A percentile compares a stretch with the other conserved stretches of the same genome.
Evolutionary conservation across 345 rosid genomes (phyloP).

Genomic region (Citrus hindsii): DNA sequence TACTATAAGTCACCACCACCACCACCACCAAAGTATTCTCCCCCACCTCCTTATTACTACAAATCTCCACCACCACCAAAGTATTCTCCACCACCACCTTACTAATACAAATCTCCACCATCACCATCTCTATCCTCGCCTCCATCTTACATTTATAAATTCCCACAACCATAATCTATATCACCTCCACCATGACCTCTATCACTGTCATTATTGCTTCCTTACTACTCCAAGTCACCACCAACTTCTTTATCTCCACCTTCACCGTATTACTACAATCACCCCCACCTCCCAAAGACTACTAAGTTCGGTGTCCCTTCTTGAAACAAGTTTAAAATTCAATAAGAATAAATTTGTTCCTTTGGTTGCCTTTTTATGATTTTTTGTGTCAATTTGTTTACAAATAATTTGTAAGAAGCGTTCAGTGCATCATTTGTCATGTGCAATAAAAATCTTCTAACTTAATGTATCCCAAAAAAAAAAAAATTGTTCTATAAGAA

Average conservation of each 20-base stretch:
- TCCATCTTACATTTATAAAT: too few species aligned
- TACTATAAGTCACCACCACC: constrained; percentile 17
- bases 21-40: not conserved
- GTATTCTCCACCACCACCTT: not conserved
- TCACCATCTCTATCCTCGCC: not conserved
- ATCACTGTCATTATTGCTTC: not conserved
- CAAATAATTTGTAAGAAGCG: not conserved
- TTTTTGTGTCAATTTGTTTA: not conserved
- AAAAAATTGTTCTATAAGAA: not conserved
- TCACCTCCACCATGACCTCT: not conserved
- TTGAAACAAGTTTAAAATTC: not conserved
- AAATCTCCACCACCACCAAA: not conserved
- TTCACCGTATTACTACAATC: too few species aligned
- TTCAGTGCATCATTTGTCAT: not conserved
- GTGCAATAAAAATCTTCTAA: not conserved
- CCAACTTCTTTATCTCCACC: not conserved
- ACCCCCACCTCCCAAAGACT: constrained; percentile 2
- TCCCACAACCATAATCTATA: not conserved
- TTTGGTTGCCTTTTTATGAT: not conserved
- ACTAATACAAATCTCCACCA: too few species aligned
- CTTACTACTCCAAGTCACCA: not conserved
- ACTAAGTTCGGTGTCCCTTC: not conserved
- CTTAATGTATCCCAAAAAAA: not conserved
- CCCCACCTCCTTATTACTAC: not conserved
- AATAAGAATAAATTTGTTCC: not conserved